Conservation (phyloP, 306 rosid species). For the Rosa chinensis region DNA sequence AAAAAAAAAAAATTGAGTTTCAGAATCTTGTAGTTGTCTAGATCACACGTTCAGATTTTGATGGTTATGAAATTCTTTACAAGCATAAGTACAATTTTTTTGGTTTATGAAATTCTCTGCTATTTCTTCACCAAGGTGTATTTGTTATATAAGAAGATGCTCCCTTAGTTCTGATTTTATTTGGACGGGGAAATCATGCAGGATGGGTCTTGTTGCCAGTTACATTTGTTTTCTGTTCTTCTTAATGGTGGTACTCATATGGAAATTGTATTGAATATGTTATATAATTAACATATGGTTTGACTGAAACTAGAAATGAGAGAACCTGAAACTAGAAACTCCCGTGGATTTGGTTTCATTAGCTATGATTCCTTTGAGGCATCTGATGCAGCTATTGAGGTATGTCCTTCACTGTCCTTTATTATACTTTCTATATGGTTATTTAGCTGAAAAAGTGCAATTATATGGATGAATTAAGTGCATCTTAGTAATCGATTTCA, state of each 20-base stretch:
- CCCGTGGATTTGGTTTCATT: conserved; percentile 96
- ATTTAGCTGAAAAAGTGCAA: not conserved
- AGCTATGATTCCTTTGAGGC: conserved; percentile 99
- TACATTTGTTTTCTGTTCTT: not conserved
- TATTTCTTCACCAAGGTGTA: not conserved
- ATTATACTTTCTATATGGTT: not conserved
- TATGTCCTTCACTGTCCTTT: conserved; percentile 17
- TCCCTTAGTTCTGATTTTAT: not conserved
- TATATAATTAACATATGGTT: too few relatives aligned
- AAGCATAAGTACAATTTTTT: too few relatives aligned
- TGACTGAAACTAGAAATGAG: conserved; percentile 69
- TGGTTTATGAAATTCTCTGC: not conserved
- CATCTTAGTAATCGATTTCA: not conserved
- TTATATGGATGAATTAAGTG: not conserved
- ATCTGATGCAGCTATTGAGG: conserved; percentile 99
- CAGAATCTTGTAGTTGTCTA: not conserved
- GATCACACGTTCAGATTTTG: not conserved
- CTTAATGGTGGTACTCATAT: not conserved
- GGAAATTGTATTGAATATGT: too few relatives aligned
- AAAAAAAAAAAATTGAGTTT: not conserved
- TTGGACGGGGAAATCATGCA: not conserved
- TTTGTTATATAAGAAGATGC: not conserved
- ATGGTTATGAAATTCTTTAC: not conserved
- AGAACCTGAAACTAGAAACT: conserved; percentile 95
- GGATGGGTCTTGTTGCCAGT: not conserved